Evolutionary conservation across 2,329 filamentous ascomycete species (phyloP).

Genomic region (Plenodomus lindquistii): DNA sequence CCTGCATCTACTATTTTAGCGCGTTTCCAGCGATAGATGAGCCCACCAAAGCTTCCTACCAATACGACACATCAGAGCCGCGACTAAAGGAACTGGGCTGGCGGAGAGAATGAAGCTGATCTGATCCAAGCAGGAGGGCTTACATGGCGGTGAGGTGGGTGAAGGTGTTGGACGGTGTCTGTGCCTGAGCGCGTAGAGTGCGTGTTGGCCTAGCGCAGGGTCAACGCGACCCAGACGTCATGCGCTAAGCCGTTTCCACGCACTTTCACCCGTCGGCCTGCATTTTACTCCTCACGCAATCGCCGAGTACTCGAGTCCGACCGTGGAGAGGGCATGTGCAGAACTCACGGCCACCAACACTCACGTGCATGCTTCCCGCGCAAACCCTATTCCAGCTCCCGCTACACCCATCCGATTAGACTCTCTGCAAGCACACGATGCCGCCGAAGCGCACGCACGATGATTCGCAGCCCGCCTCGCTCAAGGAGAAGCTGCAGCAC

Average conservation of each 20-base stretch:
- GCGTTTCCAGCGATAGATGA: not conserved
- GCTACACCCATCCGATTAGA: not conserved
- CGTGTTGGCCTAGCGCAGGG: not conserved
- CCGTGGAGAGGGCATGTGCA: conserved; percentile 1
- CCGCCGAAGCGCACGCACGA: conserved; percentile 46
- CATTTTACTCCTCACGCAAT: conserved; percentile 15
- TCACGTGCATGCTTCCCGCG: not conserved
- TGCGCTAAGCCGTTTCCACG: conserved; percentile 1
- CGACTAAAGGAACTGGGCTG: not conserved
- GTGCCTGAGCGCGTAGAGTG: not conserved
- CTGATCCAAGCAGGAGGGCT: not conserved
- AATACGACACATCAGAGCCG: not conserved
- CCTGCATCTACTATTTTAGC: not conserved
- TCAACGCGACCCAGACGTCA: conserved; percentile 11
- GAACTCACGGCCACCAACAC: conserved; percentile 2
- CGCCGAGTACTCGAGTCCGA: conserved; percentile 5
- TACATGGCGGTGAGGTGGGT: not conserved
- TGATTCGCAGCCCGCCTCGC: conserved; percentile 40
- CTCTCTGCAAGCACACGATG: conserved; percentile 26
- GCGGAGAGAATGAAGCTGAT: not conserved
- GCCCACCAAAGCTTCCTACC: not conserved
- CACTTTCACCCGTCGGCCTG: conserved; percentile 11
- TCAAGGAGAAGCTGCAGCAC: conserved; percentile 50
- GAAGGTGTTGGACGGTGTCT: too few species aligned
- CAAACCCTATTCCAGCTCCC: not conserved